These are phyloP conservation scores for Letharia lupina DNA, from an alignment of 495 filamentous ascomycete species.

Conservation along the genomic window DNA sequence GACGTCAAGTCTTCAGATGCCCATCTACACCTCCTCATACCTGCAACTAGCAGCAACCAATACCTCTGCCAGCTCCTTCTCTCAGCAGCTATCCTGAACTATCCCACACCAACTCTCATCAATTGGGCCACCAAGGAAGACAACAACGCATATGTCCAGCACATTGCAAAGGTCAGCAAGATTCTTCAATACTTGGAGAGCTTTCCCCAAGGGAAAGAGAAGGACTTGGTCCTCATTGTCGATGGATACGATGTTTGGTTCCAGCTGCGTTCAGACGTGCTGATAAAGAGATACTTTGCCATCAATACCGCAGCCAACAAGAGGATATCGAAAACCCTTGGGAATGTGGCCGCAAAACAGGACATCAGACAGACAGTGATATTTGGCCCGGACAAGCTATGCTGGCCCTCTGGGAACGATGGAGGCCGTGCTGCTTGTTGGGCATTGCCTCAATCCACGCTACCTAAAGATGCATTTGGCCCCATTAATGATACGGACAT, in stretches of 20 bases:
- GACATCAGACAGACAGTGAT: conserved; percentile 23
- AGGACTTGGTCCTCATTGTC: conserved; percentile 22
- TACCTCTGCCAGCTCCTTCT: conserved; percentile 22
- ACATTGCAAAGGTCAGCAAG: conserved; percentile 14
- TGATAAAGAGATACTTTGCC: conserved; percentile 24
- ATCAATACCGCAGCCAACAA: conserved; percentile 21
- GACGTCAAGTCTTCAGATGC: neutral
- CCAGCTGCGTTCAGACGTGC: conserved; percentile 26
- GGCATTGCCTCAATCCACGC: conserved; percentile 22
- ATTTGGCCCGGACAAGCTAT: conserved; percentile 26
- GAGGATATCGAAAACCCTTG: conserved; percentile 11
- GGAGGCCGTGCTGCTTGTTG: conserved; percentile 21
- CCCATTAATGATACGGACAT: conserved; percentile 14
- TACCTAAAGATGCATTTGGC: conserved; percentile 22
- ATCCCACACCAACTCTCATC: conserved; percentile 22
- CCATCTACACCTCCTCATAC: conserved; percentile 18
- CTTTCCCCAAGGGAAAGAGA: conserved; percentile 11
- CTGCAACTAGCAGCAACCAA: conserved; percentile 16
- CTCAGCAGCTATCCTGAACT: conserved; percentile 18
- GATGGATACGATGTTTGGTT: conserved; percentile 29
- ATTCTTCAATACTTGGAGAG: conserved; percentile 14
- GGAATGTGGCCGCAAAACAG: conserved; percentile 8
- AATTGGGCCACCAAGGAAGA: conserved; percentile 17
- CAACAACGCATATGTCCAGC: conserved; percentile 12
- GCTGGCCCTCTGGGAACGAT: conserved; percentile 21